phyloP scores from a whole-genome alignment of 2,329 filamentous ascomycete species.

The Helotiales sp. region DNA sequence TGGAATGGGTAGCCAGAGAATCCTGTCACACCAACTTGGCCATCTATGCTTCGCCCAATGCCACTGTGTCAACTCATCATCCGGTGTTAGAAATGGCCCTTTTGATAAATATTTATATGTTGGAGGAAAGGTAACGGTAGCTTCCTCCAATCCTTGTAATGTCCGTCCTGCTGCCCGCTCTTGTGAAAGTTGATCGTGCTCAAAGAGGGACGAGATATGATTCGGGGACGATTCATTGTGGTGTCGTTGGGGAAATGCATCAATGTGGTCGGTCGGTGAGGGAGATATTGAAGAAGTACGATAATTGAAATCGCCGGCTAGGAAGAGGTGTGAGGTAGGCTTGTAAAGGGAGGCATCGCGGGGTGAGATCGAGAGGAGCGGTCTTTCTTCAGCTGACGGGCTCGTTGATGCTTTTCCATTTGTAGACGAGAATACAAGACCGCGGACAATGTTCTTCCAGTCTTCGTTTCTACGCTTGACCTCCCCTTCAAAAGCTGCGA shows the following conservation, averaged over 20 bases:
- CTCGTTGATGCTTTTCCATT: slow-evolving; percentile 19
- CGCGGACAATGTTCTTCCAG: slow-evolving; percentile 81
- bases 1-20: slow-evolving; percentile 71
- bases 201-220: slow-evolving; percentile 68
- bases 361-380: slow-evolving; percentile 42
- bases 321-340: slow-evolving; percentile 74
- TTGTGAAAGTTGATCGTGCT: slow-evolving; percentile 74
- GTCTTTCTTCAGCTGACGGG: slow-evolving; percentile 38
- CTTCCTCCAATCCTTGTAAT: slow-evolving; percentile 77
- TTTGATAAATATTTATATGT: slow-evolving; percentile 83
- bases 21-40: slow-evolving; percentile 91
- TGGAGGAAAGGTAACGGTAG: slow-evolving; percentile 75
- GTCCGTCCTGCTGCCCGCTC: slow-evolving; percentile 70
- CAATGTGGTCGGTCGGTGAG: slow-evolving; percentile 49
- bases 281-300: slow-evolving; percentile 73
- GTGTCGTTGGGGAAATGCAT: slow-evolving; percentile 62
- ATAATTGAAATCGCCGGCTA: slow-evolving; percentile 94
- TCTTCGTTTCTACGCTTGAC: slow-evolving; percentile 77
- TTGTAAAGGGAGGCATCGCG: slow-evolving; percentile 67
- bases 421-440: slow-evolving; percentile 67
- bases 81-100: slow-evolving; percentile 41
- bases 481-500: slow-evolving; percentile 84
- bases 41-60: slow-evolving; percentile 79
- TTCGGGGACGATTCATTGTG: slow-evolving; percentile 49
- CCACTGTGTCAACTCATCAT: slow-evolving; percentile 53